phyloP scores from a whole-genome alignment of 2,329 filamentous ascomycete genomes.

The Phialemonium atrogriseum region DNA sequence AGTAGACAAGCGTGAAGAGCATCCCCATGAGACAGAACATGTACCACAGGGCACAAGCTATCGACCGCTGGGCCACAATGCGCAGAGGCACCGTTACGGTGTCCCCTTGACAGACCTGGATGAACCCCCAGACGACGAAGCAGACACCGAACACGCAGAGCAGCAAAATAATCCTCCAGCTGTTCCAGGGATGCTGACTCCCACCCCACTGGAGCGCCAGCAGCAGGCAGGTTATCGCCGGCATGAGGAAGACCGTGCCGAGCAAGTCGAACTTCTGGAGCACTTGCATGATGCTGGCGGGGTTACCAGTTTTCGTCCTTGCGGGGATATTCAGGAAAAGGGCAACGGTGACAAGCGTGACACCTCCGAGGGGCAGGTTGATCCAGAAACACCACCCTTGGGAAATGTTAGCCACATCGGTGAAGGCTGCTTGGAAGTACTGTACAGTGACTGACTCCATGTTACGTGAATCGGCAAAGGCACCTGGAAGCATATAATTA shows the following conservation, averaged over 20 bases:
- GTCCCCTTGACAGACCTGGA: constrained; percentile 24
- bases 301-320: neutral
- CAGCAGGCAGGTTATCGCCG: constrained; percentile 29
- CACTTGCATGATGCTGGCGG: neutral
- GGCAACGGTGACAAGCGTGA: neutral
- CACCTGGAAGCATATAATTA: too few relatives aligned
- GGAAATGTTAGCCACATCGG: too few relatives aligned
- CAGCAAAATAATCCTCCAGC: constrained; percentile 21
- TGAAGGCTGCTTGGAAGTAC: too few relatives aligned
- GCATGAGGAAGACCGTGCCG: constrained; percentile 12
- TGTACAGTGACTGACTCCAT: too few relatives aligned
- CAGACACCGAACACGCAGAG: constrained; percentile 21
- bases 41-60: constrained; percentile 9
- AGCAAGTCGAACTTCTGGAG: constrained; percentile 10
- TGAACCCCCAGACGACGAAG: constrained; percentile 16
- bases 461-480: too few relatives aligned
- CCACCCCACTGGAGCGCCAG: constrained; percentile 37
- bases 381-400: constrained; percentile 10
- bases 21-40: constrained; percentile 7
- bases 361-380: constrained; percentile 2
- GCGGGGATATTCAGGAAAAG: neutral
- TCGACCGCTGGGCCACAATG: constrained; percentile 23
- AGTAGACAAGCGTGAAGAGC: constrained; percentile 8
- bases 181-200: constrained; percentile 21
- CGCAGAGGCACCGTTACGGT: constrained; percentile 29